Base-by-base conservation (phyloP, 257 asterid genomes). In the Galeopsis tetrahit region DNA sequence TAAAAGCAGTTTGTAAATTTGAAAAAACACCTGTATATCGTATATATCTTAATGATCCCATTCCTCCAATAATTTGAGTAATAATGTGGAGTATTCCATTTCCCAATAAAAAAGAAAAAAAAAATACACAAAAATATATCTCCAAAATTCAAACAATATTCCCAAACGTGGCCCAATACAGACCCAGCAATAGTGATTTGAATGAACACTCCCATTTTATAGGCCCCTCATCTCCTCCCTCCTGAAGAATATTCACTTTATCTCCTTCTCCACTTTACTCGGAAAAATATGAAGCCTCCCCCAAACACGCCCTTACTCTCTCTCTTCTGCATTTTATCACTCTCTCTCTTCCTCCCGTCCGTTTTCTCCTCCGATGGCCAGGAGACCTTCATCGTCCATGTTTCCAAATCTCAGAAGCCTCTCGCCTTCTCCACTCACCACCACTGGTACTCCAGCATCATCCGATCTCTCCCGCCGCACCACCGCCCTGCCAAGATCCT, bases 301-400 rank as follows among this genome's bases (percentile, higher is more conserved):
- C 78, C 80, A 28, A 40, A 17, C 82, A 43, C 70, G 68, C 43
- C 82, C 74, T 71, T 77, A 34, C 17, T 58, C 53, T 42, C 81
- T 68, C 76, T 80, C 65, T 35, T 14, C 65, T 56, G 73, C 60
- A 55, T 78, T 36, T 62, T 81, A 59, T 10, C 81, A 48, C 72
- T 83, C 21, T 59, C 80, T n/a, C 44, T 83, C 71, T 56, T 78
- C 64, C 66, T 79, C 55, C 35, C 82, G 34, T 65, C 69, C 67
- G 77, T 82, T 46, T 6, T 52, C 59, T 73, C 89, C 32, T 66
- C 86, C 68, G 86, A 80, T 39, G 82, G 21, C 15, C 89, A 75
- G 32, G 79, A 81, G 42, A 91, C 97, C 46, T 94, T 82, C 87
- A 94, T 94, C 80, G 77, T 94, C 83, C 96, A 91, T 80, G 88